A percentile compares a stretch with the other conserved stretches of the same genome.
Conservation (phyloP, 2,329 filamentous ascomycete species). For the Penicillium sp. region DNA sequence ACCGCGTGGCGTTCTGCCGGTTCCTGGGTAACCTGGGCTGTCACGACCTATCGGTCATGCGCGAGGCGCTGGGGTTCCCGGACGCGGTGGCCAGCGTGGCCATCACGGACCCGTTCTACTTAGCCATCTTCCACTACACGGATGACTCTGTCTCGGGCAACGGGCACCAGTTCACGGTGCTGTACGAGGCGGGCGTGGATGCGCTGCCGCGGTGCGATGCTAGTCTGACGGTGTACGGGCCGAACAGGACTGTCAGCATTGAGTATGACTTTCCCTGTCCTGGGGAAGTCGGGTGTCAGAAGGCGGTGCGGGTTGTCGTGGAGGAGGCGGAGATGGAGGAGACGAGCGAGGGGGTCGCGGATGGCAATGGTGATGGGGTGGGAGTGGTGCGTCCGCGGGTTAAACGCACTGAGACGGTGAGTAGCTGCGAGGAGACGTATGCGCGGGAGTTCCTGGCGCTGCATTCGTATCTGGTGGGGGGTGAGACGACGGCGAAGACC, state of each 20-base stretch:
- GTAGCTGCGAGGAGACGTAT: constrained; percentile 40
- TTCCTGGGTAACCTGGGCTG: constrained; percentile 52
- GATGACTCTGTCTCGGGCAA: constrained; percentile 14
- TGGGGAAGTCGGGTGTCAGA: constrained; percentile 44
- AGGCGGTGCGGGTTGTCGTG: constrained; percentile 50
- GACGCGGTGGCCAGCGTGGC: constrained; percentile 47
- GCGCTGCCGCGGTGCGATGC: constrained; percentile 47
- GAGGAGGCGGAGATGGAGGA: constrained; percentile 27
- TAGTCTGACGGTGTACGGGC: constrained; percentile 49
- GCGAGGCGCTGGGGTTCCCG: constrained; percentile 54
- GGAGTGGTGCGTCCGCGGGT: constrained; percentile 1
- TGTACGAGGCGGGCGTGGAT: constrained; percentile 58
- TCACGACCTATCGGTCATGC: constrained; percentile 56
- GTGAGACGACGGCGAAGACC: constrained; percentile 30
- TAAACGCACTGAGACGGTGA: constrained; percentile 30
- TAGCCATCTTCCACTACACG: constrained; percentile 37
- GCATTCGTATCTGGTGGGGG: constrained; percentile 35
- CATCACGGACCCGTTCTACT: constrained; percentile 44
- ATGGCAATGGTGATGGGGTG: constrained; percentile 3
- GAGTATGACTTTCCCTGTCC: constrained; percentile 56
- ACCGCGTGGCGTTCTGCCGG: constrained; percentile 36
- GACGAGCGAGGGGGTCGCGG: not conserved
- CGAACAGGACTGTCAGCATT: constrained; percentile 54
- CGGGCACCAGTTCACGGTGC: constrained; percentile 47
- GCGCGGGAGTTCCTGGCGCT: constrained; percentile 36